Conservation (phyloP, 2,329 filamentous ascomycete genomes). For the Fusarium phyllophilum region DNA sequence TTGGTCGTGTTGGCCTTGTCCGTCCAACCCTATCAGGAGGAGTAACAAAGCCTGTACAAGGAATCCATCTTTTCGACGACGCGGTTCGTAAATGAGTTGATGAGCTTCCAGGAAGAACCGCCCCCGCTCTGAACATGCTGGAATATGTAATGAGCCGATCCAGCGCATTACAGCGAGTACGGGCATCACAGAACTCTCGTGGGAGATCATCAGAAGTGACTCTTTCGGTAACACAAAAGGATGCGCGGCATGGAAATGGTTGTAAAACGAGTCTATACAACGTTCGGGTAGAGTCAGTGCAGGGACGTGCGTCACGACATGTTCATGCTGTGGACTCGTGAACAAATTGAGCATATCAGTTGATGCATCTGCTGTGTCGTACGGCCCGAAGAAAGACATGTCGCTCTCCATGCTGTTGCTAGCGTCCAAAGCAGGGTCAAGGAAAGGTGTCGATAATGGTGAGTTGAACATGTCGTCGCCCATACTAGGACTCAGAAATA, state of each 20-base stretch:
- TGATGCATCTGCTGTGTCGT: constrained; percentile 38
- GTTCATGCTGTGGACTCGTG: constrained; percentile 21
- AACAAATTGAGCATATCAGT: constrained; percentile 35
- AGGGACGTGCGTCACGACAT: constrained; percentile 34
- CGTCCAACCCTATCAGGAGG: constrained; percentile 81
- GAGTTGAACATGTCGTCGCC: constrained; percentile 23
- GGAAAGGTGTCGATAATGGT: constrained; percentile 33
- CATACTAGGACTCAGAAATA: constrained; percentile 24
- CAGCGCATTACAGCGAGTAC: constrained; percentile 66
- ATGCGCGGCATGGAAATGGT: constrained; percentile 66
- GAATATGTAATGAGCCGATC: constrained; percentile 66
- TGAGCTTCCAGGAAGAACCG: constrained; percentile 69
- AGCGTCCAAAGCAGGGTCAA: constrained; percentile 6
- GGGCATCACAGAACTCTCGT: constrained; percentile 59
- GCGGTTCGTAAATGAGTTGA: constrained; percentile 59
- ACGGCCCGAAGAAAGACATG: constrained; percentile 22
- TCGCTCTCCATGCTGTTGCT: constrained; percentile 16
- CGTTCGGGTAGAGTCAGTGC: constrained; percentile 57
- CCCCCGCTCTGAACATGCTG: constrained; percentile 57
- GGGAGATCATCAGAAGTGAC: constrained; percentile 58
- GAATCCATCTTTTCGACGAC: constrained; percentile 65
- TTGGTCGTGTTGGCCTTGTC: constrained; percentile 75
- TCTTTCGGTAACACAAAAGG: constrained; percentile 67
- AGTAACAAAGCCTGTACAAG: constrained; percentile 82
- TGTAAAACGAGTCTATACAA: constrained; percentile 68